Percentiles rank a stretch among this genome's conserved stretches.
phyloP scores from a whole-genome alignment of 2,329 filamentous ascomycete genomes.

The Pestalotiopsis sp. region DNA sequence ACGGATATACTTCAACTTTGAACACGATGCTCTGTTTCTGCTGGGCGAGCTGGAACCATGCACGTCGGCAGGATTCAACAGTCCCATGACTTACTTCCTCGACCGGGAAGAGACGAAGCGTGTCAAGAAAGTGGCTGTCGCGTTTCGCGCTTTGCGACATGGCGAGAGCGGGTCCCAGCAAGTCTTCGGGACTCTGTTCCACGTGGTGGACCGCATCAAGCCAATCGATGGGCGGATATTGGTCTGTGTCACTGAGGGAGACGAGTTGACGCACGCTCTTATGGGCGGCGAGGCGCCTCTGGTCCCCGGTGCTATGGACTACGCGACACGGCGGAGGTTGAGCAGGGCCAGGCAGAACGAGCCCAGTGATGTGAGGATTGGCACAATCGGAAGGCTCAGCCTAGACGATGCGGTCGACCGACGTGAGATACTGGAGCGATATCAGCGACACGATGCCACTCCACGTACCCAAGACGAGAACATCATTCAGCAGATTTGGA shows the following conservation, averaged over 20 bases:
- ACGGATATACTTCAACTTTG: conserved; percentile 51
- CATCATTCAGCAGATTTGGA: conserved; percentile 52
- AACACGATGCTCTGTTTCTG: conserved; percentile 48
- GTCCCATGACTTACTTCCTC: conserved; percentile 52
- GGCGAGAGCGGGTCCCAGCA: conserved; percentile 44
- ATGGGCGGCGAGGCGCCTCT: conserved; percentile 27
- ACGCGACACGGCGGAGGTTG: background rate
- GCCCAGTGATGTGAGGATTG: background rate
- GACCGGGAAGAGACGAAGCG: conserved; percentile 43
- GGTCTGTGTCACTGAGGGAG: conserved; percentile 42
- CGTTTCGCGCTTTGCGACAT: conserved; percentile 46
- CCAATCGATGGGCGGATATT: conserved; percentile 34
- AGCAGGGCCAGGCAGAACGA: background rate
- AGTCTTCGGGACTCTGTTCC: conserved; percentile 50
- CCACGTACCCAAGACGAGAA: conserved; percentile 24
- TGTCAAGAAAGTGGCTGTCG: conserved; percentile 46
- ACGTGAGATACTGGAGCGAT: conserved; percentile 3
- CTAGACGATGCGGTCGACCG: conserved; percentile 8
- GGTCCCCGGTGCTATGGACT: conserved; percentile 15
- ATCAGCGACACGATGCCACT: conserved; percentile 4
- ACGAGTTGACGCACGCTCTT: conserved; percentile 34
- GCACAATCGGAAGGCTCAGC: background rate
- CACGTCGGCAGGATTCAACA: conserved; percentile 48
- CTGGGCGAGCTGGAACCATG: conserved; percentile 51
- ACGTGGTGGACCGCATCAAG: conserved; percentile 42